Evolutionary conservation across 306 rosid species (phyloP).

Genomic region (Calophaca sinica): DNA sequence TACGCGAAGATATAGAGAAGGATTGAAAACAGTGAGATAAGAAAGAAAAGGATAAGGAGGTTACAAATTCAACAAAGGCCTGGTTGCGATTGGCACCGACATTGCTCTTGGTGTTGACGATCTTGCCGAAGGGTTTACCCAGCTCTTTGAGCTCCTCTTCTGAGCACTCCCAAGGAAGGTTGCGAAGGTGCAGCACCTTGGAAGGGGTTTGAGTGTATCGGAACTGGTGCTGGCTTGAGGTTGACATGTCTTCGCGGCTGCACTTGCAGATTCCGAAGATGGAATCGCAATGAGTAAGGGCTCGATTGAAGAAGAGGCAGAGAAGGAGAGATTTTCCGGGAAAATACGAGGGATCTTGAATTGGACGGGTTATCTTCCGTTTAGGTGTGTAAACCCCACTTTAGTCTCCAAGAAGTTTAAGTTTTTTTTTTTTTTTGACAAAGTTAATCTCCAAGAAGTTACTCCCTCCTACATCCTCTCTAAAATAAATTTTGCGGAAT

Average conservation of each 20-base stretch:
- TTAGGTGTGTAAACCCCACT: no score
- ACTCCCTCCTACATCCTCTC: no score
- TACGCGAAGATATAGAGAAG: neutral
- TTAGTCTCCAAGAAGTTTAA: no score
- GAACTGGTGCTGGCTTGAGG: constrained; percentile 78
- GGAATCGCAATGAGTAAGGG: neutral
- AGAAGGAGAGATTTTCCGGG: neutral
- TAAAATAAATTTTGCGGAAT: no score
- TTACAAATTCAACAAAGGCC: constrained; percentile 90
- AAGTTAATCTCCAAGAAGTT: no score
- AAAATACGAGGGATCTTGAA: neutral
- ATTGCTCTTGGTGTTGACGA: constrained; percentile 94
- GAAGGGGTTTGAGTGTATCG: constrained; percentile 95
- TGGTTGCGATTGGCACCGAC: constrained; percentile 97
- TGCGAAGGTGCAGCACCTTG: constrained; percentile 91
- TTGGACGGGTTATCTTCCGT: neutral
- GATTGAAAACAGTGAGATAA: neutral
- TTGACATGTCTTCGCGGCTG: constrained; percentile 56
- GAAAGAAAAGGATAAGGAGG: constrained; percentile 10
- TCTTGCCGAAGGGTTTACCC: constrained; percentile 89
- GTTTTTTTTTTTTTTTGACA: no score
- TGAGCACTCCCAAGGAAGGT: constrained; percentile 91
- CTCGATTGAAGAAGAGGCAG: neutral
- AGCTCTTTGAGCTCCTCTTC: constrained; percentile 89
- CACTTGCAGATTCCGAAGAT: constrained; percentile 1